phyloP scores from a whole-genome alignment of 345 rosid species.

The Rhodamnia rubescens region DNA sequence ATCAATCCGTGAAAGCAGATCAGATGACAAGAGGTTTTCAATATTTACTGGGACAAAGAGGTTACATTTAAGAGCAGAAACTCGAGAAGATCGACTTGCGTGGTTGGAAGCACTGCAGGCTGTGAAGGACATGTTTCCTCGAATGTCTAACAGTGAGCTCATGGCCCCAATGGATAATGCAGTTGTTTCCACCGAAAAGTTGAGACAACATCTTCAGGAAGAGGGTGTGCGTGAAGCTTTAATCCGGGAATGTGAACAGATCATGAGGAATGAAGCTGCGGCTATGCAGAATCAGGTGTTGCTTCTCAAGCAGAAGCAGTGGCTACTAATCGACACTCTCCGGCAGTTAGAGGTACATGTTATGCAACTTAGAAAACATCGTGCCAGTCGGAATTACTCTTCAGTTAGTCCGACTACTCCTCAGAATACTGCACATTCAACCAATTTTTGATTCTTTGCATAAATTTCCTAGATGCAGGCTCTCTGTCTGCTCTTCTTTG shows the following conservation, averaged over 20 bases:
- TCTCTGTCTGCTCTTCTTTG: neutral
- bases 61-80: conserved; percentile 80
- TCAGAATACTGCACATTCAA: neutral
- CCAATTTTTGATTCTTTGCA: neutral
- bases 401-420: conserved; percentile 1
- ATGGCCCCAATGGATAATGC: conserved; percentile 60
- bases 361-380: conserved; percentile 8
- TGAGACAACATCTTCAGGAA: conserved; percentile 58
- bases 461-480: neutral
- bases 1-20: conserved; percentile 72
- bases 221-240: conserved; percentile 67
- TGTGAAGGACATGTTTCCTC: conserved; percentile 87
- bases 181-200: conserved; percentile 57
- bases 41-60: conserved; percentile 88
- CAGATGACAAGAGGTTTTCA: conserved; percentile 93
- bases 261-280: conserved; percentile 68
- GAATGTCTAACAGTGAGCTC: conserved; percentile 84
- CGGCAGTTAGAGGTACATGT: conserved; percentile 86
- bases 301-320: conserved; percentile 82
- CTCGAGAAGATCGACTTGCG: conserved; percentile 55
- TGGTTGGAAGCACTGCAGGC: conserved; percentile 95
- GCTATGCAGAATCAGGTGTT: conserved; percentile 59
- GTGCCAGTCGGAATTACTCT: neutral
- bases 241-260: conserved; percentile 83
- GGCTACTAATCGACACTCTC: conserved; percentile 71